A percentile compares a stretch with the other conserved stretches of the same genome.
Evolutionary conservation across 1,284 basidiomycete species (phyloP).

Genomic region (Pyrrhoderma noxium): DNA sequence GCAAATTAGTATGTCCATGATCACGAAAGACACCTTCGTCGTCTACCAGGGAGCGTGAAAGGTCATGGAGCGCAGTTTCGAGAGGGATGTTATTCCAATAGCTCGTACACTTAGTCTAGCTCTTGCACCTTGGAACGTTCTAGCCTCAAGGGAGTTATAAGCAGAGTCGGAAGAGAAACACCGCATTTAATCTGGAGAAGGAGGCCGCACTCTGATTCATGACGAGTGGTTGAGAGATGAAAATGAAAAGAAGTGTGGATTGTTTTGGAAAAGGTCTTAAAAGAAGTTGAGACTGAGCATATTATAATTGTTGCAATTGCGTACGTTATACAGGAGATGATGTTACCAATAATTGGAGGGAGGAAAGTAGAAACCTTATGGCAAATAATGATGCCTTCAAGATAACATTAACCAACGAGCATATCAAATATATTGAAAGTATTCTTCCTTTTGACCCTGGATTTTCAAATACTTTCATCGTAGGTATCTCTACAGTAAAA

Average conservation of each 20-base stretch:
- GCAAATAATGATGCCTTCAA: too few relatives aligned
- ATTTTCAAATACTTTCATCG: slow-evolving; percentile 35
- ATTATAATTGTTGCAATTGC: slow-evolving; percentile 35
- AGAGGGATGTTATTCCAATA: too few relatives aligned
- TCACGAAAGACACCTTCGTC: too few relatives aligned
- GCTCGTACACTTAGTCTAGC: too few relatives aligned
- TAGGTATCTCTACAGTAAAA: slow-evolving; percentile 26
- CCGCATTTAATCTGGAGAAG: slow-evolving; percentile 35
- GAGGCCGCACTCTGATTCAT: slow-evolving; percentile 28
- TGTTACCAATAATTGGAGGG: slow-evolving; percentile 45
- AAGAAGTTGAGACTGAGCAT: slow-evolving; percentile 26
- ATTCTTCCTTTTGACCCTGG: too few relatives aligned
- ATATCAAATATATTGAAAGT: too few relatives aligned
- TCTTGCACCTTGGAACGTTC: too few relatives aligned
- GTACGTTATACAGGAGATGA: slow-evolving; percentile 42
- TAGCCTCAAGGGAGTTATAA: slow-evolving; percentile 43
- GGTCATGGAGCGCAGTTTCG: too few relatives aligned
- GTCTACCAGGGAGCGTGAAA: too few relatives aligned
- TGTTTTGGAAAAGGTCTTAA: slow-evolving; percentile 41
- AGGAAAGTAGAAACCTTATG: too few relatives aligned
- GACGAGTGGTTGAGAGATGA: slow-evolving; percentile 36
- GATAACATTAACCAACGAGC: too few relatives aligned
- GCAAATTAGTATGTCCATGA: too few relatives aligned
- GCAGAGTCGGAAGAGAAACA: slow-evolving; percentile 41
- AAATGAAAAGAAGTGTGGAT: slow-evolving; percentile 32